Evolutionary conservation across 768 basidiomycete genomes (phyloP), one percentile per base, ranked within the genome.

Genomic region (Cystofilobasidium macerans): DNA sequence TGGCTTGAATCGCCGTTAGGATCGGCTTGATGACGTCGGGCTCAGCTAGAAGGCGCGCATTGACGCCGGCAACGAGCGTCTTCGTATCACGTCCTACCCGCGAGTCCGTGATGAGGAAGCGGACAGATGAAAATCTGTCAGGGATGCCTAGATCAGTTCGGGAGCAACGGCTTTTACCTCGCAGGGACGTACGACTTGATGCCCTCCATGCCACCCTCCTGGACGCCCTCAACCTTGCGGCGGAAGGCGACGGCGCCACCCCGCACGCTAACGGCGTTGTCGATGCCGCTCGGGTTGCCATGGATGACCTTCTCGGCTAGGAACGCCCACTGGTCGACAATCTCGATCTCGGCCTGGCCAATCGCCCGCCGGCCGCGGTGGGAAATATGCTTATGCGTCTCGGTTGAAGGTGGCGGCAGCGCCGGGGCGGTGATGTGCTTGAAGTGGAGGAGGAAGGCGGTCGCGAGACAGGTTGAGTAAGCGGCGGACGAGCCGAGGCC

Each of bases 401-500:
- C 79, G 0, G 88, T 85, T 9, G 91, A 84, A 43, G 86, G 12
- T 82, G 73, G 48, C 70, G 75, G 71, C n/a, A 72, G 51, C 2
- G 69, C 76, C 14, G 63, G 56, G 16, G 63, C 45, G 13, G 40
- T 11, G 72, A 95, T 84, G 69, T 85, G 86, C 56, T 80, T 79
- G 74, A 88, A 84, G 18, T 87, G 80, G 57, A 93, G 80, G 42
- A 97, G 82, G 51, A 94, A 79, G 7, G 88, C 79, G 1, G 88
- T 85, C 13, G 91, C 85, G 53, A 86, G 78, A 74, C 93, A 95
- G 24, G 85, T 84, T 3, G 93, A 97, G 78, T 86, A 97, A 28
- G 95, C 90, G 9, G 95, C 95, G 26, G 92, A 95, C 16, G 94
- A 98, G 28, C 95, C 95, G 57, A 98, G 85, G 54, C 95, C 95